A percentile compares a stretch with the other conserved stretches of the same genome.
These are phyloP conservation scores for Staphylotrichum tortipilum DNA, from an alignment of 495 filamentous ascomycete species.

Conservation along the genomic window DNA sequence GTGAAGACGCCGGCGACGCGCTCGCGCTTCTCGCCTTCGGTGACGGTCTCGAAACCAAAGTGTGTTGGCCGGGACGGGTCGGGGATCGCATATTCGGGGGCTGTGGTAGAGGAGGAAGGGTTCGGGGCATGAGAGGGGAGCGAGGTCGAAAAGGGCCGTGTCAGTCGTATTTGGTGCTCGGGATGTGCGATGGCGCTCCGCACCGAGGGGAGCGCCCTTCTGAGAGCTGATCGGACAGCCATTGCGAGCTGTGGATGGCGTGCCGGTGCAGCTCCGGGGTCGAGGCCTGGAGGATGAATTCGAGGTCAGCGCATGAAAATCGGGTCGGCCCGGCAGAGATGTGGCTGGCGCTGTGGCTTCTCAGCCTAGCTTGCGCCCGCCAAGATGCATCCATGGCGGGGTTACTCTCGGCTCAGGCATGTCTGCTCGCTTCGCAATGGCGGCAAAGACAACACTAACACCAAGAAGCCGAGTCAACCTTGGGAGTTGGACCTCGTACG, in stretches of 20 bases:
- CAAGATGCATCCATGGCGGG: neutral
- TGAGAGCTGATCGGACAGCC: slow-evolving; percentile 19
- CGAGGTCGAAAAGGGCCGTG: slow-evolving; percentile 17
- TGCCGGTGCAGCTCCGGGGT: slow-evolving; percentile 1
- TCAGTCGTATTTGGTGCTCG: slow-evolving; percentile 7
- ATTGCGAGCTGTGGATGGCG: slow-evolving; percentile 11
- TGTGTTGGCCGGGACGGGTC: slow-evolving; percentile 65
- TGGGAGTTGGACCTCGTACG: no score
- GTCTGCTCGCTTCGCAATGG: no score
- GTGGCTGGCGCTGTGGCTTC: slow-evolving; percentile 7
- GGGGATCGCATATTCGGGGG: slow-evolving; percentile 27
- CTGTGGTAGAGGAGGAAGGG: slow-evolving; percentile 13
- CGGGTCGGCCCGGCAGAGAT: neutral
- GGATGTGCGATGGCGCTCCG: slow-evolving; percentile 2
- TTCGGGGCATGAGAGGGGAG: slow-evolving; percentile 6
- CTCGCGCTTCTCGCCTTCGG: slow-evolving; percentile 64
- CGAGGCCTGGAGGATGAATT: neutral
- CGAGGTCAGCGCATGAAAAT: slow-evolving; percentile 12
- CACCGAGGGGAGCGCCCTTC: slow-evolving; percentile 17
- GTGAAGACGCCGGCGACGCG: slow-evolving; percentile 82
- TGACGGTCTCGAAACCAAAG: slow-evolving; percentile 86
- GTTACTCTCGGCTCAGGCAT: no score
- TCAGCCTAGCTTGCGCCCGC: slow-evolving; percentile 9
- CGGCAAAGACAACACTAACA: no score
- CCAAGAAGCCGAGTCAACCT: no score